These are phyloP conservation scores for Ascobolus immersus DNA, from an alignment of 495 filamentous ascomycete species.

Conservation along the genomic window DNA sequence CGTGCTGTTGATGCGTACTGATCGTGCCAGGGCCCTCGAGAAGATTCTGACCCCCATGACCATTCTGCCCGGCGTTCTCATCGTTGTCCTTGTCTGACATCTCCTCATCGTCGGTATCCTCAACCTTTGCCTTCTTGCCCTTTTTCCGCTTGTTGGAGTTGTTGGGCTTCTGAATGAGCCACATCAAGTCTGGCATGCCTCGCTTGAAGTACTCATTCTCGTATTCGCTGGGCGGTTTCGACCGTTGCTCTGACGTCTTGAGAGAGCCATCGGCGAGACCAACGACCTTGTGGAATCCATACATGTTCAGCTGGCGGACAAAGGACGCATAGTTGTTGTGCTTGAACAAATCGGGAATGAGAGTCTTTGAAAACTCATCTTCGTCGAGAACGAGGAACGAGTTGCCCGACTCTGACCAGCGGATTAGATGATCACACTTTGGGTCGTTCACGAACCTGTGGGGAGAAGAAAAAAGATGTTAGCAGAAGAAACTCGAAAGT, in stretches of 20 bases:
- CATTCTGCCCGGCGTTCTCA: constrained; percentile 15
- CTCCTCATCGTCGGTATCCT: constrained; percentile 44
- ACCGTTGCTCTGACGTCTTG: constrained; percentile 85
- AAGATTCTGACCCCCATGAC: constrained; percentile 17
- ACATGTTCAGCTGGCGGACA: constrained; percentile 96
- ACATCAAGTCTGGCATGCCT: constrained; percentile 75
- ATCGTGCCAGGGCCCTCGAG: constrained; percentile 14
- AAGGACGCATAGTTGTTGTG: constrained; percentile 99
- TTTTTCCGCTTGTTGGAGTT: constrained; percentile 31
- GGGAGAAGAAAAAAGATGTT: constrained; percentile 5
- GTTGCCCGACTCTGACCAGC: constrained; percentile 89
- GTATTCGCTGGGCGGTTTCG: constrained; percentile 95
- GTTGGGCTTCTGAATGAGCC: constrained; percentile 95
- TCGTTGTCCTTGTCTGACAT: constrained; percentile 17
- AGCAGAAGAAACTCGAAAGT: constrained; percentile 7
- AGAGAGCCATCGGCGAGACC: constrained; percentile 92
- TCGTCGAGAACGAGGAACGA: constrained; percentile 94
- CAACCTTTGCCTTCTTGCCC: constrained; percentile 33
- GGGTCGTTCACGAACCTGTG: constrained; percentile 72
- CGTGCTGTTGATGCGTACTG: constrained; percentile 10
- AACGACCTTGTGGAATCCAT: constrained; percentile 96
- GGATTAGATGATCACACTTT: constrained; percentile 79
- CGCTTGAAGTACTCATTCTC: constrained; percentile 88
- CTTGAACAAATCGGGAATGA: constrained; percentile 96
- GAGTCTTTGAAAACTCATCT: constrained; percentile 90